Evolutionary conservation across 805 yeast species (phyloP), one percentile per base, ranked within the genome.

Genomic region (Wickerhamomyces chambardii): DNA sequence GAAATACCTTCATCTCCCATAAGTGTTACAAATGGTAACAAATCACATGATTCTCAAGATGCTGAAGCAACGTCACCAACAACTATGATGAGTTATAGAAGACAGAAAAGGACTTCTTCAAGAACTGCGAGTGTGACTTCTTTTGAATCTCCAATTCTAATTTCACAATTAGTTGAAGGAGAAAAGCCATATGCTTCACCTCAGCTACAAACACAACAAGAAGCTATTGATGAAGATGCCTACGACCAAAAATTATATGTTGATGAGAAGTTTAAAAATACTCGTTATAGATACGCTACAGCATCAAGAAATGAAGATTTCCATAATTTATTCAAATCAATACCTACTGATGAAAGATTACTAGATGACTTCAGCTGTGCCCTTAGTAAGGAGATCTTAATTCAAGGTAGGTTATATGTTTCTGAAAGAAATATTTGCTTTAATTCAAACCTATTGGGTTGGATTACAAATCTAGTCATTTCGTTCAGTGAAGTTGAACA

Each of bases 351-450:
- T 31, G 97, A 90, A 48, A 63, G 80, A 34, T 60, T 90, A 14
- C 54, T 90, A 26, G 96, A 86, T 49, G 97, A 87, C 47, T 89
- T 82, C 48, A 75, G 85, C 19, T 92, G 97, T 64, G 96, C 97
- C 0, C 60, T 90, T 36, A 81, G 89, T 43, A 66, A 86, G 41
- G 97, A 90, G 43, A 84, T 87, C 33, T 63, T 90, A 24, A 60
- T 86, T 9, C 97, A 92, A 51, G 98, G 98, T 4, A 66, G 95
- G 34, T 48, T 92, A 19, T 92, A 84, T 52, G 68, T 92, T 8
- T 74, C 95, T 15, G 89, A 84, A 43, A 70, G 72, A 35, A 75
- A 80, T 48, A 51, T 90, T 4, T 85, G 96, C 51, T 92, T 92
- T 66, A 80, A 86, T 52, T 82, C 96, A 7, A 82, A 81, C 45